Evolutionary conservation across 192 early-diverging fungal genomes (phyloP), one percentile per base, ranked within the genome.

Genomic region (Podila epicladia): DNA sequence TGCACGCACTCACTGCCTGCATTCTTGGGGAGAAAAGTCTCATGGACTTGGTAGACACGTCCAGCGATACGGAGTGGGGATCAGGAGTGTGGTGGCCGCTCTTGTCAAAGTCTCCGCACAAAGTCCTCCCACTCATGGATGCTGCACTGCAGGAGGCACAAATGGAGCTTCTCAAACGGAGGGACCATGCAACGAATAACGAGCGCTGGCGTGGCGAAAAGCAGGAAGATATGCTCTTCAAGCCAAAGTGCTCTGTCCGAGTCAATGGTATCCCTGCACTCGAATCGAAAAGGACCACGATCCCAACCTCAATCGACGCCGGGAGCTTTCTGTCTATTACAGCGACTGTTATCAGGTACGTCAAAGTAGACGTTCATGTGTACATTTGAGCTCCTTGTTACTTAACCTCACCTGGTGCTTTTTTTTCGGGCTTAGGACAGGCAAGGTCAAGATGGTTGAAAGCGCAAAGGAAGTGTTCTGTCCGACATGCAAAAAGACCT

Each of bases 391-490:
- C 4, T 45, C 41, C 3, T 45, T 15, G 1, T 7, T 33, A 5
- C 53, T 20, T 55, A 2, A 55, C 17, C 53, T 55, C 8, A 22
- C 51, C 17, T 7, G 33, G 33, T 33, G 33, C 33, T 53, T 22
- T 26, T 55, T 24, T 55, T 55, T 26, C 20, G 20, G 53, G 20
- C 22, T 11, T 70, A 84, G 92, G 55, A 90, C 91, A 5, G 93
- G 93, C 1, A 63, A 85, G 63, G 86, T 88, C 29, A 93, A 92
- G 74, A 89, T 94, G 85, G 75, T 94, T 72, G 92, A 94, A 67
- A 88, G 83, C 48, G 75, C 83, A 33, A 82, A 85, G 49, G n/a
- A 70, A 5, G 91, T 74, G 62, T 58, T 67, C 32, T 94, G 93
- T 67, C 20, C 65, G 15, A 86, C 82, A 50, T 94, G 93, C 70